phyloP scores from a whole-genome alignment of 345 rosid genomes.

The Hibiscus trionum region DNA sequence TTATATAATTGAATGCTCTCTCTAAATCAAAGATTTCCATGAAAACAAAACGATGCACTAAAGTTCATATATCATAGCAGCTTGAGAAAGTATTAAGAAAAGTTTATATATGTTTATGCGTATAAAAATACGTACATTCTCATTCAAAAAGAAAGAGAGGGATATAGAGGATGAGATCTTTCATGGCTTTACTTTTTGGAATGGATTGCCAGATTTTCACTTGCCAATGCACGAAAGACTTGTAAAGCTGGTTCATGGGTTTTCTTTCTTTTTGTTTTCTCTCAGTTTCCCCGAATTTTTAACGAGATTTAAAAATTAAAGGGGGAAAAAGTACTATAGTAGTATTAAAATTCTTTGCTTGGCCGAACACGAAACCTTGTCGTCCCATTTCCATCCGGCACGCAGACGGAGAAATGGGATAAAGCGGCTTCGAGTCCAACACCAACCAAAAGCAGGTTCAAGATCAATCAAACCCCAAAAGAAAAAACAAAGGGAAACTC shows the following conservation, averaged over 20 bases:
- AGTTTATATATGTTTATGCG: slow-evolving; percentile 9
- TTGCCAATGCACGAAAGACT: slow-evolving; percentile 13
- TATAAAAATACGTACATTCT: background rate
- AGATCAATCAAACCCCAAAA: background rate
- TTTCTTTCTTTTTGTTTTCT: background rate
- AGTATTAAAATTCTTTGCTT: slow-evolving; percentile 29
- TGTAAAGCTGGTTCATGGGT: slow-evolving; percentile 13
- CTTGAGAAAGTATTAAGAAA: background rate
- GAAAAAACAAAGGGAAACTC: background rate
- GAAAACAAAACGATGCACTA: too few species aligned
- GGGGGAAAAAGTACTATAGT: background rate
- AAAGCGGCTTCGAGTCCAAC: slow-evolving; percentile 52
- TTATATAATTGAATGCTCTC: too few species aligned
- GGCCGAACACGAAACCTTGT: slow-evolving; percentile 42
- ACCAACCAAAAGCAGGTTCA: slow-evolving; percentile 28
- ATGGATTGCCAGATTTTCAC: too few species aligned
- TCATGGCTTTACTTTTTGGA: background rate
- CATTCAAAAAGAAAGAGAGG: slow-evolving; percentile 1
- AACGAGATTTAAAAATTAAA: background rate
- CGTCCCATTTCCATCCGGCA: slow-evolving; percentile 33
- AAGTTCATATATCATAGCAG: background rate
- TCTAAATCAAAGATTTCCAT: too few species aligned
- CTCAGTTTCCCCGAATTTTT: background rate
- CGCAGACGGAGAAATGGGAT: slow-evolving; percentile 38
- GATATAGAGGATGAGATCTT: background rate